Evolutionary conservation across 495 filamentous ascomycete genomes (phyloP).

Genomic region (Lophium mytilinum): DNA sequence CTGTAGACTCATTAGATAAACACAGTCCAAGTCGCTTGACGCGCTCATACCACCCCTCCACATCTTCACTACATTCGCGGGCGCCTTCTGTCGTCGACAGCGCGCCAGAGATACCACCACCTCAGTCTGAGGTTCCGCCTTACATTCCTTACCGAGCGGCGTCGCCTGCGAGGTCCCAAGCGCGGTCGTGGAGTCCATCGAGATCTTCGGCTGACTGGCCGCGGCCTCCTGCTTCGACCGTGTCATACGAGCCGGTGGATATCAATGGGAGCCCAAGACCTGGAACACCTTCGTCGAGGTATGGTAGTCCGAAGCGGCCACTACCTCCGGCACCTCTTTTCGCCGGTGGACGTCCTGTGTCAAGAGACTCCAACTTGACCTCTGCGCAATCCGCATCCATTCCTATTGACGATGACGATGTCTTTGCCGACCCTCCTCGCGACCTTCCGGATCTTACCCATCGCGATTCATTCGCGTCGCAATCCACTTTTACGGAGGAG

Average conservation of each 20-base stretch:
- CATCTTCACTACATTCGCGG: slow-evolving; percentile 34
- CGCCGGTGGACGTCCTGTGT: slow-evolving; percentile 39
- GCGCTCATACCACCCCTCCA: slow-evolving; percentile 36
- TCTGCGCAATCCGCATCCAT: slow-evolving; percentile 44
- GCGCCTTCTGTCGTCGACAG: slow-evolving; percentile 48
- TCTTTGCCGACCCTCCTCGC: slow-evolving; percentile 48
- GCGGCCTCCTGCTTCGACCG: slow-evolving; percentile 58
- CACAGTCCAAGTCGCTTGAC: slow-evolving; percentile 28
- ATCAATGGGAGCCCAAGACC: slow-evolving; percentile 84
- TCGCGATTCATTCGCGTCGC: slow-evolving; percentile 56
- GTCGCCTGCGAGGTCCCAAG: slow-evolving; percentile 48
- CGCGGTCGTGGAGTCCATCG: slow-evolving; percentile 66
- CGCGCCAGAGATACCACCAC: slow-evolving; percentile 49
- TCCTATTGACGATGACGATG: slow-evolving; percentile 60
- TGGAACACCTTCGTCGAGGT: slow-evolving; percentile 79
- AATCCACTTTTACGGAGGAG: slow-evolving; percentile 58
- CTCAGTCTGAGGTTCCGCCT: slow-evolving; percentile 40
- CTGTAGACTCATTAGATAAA: slow-evolving; percentile 18
- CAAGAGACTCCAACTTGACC: slow-evolving; percentile 40
- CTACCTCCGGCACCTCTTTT: slow-evolving; percentile 90
- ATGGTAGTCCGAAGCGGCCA: slow-evolving; percentile 78
- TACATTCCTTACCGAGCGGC: slow-evolving; percentile 35
- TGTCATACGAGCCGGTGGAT: slow-evolving; percentile 76
- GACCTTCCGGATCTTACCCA: slow-evolving; percentile 44
- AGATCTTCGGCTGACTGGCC: slow-evolving; percentile 55